These are phyloP conservation scores for Crithidia expoeki DNA, from an alignment of 208 protist genomes.

Conservation along the genomic window DNA sequence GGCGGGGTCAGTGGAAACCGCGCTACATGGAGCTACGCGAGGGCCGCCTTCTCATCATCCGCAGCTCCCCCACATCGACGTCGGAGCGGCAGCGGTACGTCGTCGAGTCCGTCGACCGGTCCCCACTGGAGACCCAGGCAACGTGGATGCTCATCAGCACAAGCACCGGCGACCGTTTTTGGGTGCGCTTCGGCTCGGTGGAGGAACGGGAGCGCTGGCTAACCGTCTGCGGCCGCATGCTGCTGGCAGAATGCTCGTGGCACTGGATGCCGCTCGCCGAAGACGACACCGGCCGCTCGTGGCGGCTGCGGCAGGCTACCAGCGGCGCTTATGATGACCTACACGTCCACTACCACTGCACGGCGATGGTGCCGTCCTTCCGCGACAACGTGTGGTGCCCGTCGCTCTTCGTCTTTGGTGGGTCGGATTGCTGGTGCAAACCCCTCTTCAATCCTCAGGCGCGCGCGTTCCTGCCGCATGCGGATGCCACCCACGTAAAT, in stretches of 20 bases:
- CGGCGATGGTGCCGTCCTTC: slow-evolving; percentile 31
- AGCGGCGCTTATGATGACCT: slow-evolving; percentile 45
- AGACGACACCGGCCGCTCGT: slow-evolving; percentile 25
- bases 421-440: slow-evolving; percentile 34
- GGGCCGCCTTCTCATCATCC: slow-evolving; percentile 58
- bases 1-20: slow-evolving; percentile 64
- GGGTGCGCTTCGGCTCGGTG: slow-evolving; percentile 55
- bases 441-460: slow-evolving; percentile 38
- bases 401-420: slow-evolving; percentile 55
- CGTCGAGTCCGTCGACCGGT: slow-evolving; percentile 52
- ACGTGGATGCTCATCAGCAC: slow-evolving; percentile 59
- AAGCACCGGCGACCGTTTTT: slow-evolving; percentile 66
- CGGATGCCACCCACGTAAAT: slow-evolving; percentile 21
- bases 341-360: slow-evolving; percentile 59
- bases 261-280: slow-evolving; percentile 57
- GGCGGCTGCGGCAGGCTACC: slow-evolving; percentile 26
- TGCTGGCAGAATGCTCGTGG: slow-evolving; percentile 54
- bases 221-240: slow-evolving; percentile 29
- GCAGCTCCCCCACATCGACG: slow-evolving; percentile 22
- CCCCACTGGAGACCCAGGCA: slow-evolving; percentile 25
- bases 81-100: slow-evolving; percentile 53
- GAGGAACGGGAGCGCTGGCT: slow-evolving; percentile 59
- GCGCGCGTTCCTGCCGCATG: slow-evolving; percentile 44
- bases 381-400: slow-evolving; percentile 19
- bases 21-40: slow-evolving; percentile 65